Evolutionary conservation across 2,329 filamentous ascomycete genomes (phyloP).

Genomic region (Didymella exigua): DNA sequence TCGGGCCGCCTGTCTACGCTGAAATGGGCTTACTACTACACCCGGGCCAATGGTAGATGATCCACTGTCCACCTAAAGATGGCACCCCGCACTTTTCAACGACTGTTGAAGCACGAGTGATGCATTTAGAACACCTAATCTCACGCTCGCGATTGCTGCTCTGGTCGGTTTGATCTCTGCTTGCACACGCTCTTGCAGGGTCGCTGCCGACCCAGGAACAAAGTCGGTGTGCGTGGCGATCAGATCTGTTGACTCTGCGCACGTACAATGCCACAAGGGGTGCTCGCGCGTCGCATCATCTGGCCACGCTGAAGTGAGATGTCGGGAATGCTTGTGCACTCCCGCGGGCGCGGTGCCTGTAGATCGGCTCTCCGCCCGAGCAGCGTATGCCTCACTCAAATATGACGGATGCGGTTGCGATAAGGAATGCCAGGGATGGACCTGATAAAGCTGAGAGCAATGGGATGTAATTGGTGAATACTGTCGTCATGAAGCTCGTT

Average conservation of each 20-base stretch:
- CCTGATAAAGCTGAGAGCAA: not conserved
- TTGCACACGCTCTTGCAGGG: not conserved
- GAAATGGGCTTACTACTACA: slow-evolving; percentile 6
- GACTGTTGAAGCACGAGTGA: slow-evolving; percentile 13
- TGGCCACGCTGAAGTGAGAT: slow-evolving; percentile 10
- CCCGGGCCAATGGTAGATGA: slow-evolving; percentile 21
- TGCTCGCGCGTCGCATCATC: slow-evolving; percentile 14
- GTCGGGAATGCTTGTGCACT: slow-evolving; percentile 19
- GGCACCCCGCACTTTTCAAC: slow-evolving; percentile 26
- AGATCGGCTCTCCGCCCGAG: slow-evolving; percentile 21
- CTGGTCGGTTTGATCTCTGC: not conserved
- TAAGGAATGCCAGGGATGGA: not conserved
- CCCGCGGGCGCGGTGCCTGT: slow-evolving; percentile 17
- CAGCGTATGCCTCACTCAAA: slow-evolving; percentile 9
- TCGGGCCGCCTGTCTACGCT: slow-evolving; percentile 16
- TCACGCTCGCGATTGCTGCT: slow-evolving; percentile 9
- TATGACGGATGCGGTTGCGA: slow-evolving; percentile 6
- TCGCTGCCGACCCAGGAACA: not conserved
- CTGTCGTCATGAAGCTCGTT: slow-evolving; percentile 9
- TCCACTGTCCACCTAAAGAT: slow-evolving; percentile 13
- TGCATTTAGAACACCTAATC: slow-evolving; percentile 17
- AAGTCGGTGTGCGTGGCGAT: slow-evolving; percentile 18
- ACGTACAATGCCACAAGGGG: slow-evolving; percentile 15
- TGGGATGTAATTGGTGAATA: not conserved
- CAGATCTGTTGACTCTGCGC: slow-evolving; percentile 16